These are phyloP conservation scores for Apiospora phragmitis DNA, from an alignment of 2,329 filamentous ascomycete species.

Conservation along the genomic window DNA sequence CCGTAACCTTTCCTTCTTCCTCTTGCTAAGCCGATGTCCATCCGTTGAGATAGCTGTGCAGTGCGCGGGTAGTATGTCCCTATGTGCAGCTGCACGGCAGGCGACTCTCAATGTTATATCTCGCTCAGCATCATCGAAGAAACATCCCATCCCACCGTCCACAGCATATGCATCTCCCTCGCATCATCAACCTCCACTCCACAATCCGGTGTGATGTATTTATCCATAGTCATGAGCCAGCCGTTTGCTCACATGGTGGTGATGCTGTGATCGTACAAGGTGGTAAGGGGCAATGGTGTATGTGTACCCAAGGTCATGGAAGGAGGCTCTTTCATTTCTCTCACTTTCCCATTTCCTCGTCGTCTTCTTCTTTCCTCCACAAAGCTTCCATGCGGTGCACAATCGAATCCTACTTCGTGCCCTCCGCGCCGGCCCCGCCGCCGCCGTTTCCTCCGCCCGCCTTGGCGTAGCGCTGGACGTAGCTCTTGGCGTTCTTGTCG, in stretches of 20 bases:
- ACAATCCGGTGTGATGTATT: background rate
- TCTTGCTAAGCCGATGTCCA: background rate
- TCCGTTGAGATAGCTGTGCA: background rate
- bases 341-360: background rate
- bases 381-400: background rate
- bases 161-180: background rate
- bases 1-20: background rate
- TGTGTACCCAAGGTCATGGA: background rate
- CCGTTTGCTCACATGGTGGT: background rate
- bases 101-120: background rate
- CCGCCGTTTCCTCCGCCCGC: background rate
- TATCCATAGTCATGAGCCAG: background rate
- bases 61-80: background rate
- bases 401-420: background rate
- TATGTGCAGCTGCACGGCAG: background rate
- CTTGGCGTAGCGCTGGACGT: conserved; percentile 72
- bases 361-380: too few relatives aligned
- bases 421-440: background rate
- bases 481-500: conserved; percentile 72
- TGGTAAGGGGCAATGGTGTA: background rate
- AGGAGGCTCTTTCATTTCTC: background rate
- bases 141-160: background rate
- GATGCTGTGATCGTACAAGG: background rate
- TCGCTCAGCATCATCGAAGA: background rate
- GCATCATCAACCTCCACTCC: background rate